Conservation (phyloP, 2,329 filamentous ascomycete species). For the Fusarium mundagurra region DNA sequence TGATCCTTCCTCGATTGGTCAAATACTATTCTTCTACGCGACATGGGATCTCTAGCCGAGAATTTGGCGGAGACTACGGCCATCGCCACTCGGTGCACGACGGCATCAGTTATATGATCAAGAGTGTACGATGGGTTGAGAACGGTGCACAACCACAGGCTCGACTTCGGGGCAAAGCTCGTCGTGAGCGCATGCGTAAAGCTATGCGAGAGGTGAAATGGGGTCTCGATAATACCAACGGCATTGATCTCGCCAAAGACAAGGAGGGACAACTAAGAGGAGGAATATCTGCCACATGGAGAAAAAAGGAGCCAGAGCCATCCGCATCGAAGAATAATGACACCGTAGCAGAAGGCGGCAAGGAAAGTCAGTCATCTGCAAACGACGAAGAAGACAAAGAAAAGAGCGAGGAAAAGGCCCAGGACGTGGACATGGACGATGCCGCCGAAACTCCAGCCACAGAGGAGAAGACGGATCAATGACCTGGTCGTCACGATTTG, state of each 20-base stretch:
- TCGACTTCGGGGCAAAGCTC: constrained; percentile 64
- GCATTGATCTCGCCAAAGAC: constrained; percentile 38
- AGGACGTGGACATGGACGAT: constrained; percentile 49
- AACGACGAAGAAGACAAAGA: constrained; percentile 14
- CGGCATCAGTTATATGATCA: constrained; percentile 88
- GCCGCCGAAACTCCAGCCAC: constrained; percentile 15
- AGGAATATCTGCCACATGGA: constrained; percentile 50
- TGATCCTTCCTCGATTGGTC: constrained; percentile 82
- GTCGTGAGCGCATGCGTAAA: constrained; percentile 66
- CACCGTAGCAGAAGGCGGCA: constrained; percentile 53
- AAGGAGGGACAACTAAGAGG: constrained; percentile 42
- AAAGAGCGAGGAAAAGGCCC: constrained; percentile 18
- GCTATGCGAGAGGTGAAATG: constrained; percentile 63
- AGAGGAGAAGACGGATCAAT: constrained; percentile 29
- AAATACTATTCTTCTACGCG: constrained; percentile 79
- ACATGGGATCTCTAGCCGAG: constrained; percentile 83
- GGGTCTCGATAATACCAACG: constrained; percentile 46
- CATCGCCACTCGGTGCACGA: constrained; percentile 70
- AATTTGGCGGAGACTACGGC: constrained; percentile 70
- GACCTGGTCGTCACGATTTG: constrained; percentile 20
- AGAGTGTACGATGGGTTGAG: constrained; percentile 84
- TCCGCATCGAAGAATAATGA: constrained; percentile 42
- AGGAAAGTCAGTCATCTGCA: constrained; percentile 55
- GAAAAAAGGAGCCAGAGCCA: constrained; percentile 44
- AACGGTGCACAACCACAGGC: constrained; percentile 72